Conservation (phyloP, 2,329 filamentous ascomycete species). For the Zasmidium citrigriseum region DNA sequence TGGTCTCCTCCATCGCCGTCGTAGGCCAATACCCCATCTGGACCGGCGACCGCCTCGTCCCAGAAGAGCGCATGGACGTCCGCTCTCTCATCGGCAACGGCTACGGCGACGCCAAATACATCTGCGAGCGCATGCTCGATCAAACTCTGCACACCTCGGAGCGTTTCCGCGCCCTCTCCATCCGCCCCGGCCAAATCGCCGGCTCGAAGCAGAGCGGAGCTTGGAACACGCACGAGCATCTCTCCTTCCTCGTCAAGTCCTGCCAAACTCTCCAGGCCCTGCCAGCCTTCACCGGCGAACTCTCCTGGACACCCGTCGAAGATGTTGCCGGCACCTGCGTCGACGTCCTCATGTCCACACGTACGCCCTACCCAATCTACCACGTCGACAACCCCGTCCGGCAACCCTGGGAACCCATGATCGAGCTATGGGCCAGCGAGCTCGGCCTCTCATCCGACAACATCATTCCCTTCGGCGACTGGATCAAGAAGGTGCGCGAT, state of each 20-base stretch:
- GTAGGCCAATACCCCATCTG: slow-evolving; percentile 38
- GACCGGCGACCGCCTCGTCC: slow-evolving; percentile 36
- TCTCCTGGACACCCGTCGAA: slow-evolving; percentile 53
- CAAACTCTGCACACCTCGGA: slow-evolving; percentile 47
- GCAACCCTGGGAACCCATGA: slow-evolving; percentile 44
- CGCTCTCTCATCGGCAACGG: slow-evolving; percentile 47
- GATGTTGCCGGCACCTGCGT: slow-evolving; percentile 36
- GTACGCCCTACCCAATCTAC: slow-evolving; percentile 40
- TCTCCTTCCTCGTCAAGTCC: slow-evolving; percentile 53
- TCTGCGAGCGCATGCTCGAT: slow-evolving; percentile 54
- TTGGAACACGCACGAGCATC: slow-evolving; percentile 58
- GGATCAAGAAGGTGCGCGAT: slow-evolving; percentile 37
- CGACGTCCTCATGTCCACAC: slow-evolving; percentile 36
- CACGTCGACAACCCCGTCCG: slow-evolving; percentile 50
- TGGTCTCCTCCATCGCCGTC: slow-evolving; percentile 46
- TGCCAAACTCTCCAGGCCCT: slow-evolving; percentile 47
- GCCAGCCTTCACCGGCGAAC: slow-evolving; percentile 43
- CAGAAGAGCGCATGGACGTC: slow-evolving; percentile 46
- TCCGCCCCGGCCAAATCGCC: slow-evolving; percentile 56
- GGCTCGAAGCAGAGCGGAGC: slow-evolving; percentile 52
- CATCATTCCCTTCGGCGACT: slow-evolving; percentile 44
- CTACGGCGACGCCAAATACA: slow-evolving; percentile 56
- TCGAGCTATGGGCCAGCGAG: slow-evolving; percentile 35
- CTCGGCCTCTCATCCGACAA: slow-evolving; percentile 33
- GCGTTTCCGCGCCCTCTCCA: slow-evolving; percentile 46